These are phyloP conservation scores for Plantago ovata DNA, from an alignment of 257 asterid species.

Conservation along the genomic window DNA sequence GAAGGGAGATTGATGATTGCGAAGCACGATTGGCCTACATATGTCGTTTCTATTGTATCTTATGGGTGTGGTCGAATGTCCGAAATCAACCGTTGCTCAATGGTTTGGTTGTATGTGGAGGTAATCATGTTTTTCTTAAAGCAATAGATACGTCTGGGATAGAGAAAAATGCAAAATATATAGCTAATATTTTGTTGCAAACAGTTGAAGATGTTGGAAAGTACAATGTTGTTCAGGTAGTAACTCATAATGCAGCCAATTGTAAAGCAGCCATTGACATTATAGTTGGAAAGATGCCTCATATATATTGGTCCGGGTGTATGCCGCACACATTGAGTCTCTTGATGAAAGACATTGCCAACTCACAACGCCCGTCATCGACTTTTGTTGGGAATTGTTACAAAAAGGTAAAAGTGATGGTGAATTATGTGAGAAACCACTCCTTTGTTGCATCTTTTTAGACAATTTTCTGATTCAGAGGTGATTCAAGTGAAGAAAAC, in stretches of 20 bases:
- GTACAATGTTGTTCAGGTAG: conserved; percentile 1
- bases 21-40: conserved; percentile 10
- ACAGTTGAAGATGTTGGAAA: not conserved
- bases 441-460: not conserved
- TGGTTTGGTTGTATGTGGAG: not conserved
- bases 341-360: too few relatives aligned
- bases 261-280: too few relatives aligned
- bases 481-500: too few relatives aligned
- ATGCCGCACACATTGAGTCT: too few relatives aligned
- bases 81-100: conserved; percentile 5
- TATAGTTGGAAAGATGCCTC: too few relatives aligned
- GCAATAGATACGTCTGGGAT: too few relatives aligned
- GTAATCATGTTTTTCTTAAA: too few relatives aligned
- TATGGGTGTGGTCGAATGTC: not conserved
- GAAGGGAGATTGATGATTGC: too few relatives aligned
- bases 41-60: not conserved
- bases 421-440: not conserved
- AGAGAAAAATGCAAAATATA: too few relatives aligned
- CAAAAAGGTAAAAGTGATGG: not conserved
- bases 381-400: not conserved
- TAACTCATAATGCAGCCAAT: conserved; percentile 5
- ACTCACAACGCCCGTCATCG: not conserved
- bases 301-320: too few relatives aligned
- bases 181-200: too few relatives aligned
- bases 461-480: too few relatives aligned